These are phyloP conservation scores for Otatea glauca DNA, from an alignment of 176 grass and related monocot species.

Conservation along the genomic window DNA sequence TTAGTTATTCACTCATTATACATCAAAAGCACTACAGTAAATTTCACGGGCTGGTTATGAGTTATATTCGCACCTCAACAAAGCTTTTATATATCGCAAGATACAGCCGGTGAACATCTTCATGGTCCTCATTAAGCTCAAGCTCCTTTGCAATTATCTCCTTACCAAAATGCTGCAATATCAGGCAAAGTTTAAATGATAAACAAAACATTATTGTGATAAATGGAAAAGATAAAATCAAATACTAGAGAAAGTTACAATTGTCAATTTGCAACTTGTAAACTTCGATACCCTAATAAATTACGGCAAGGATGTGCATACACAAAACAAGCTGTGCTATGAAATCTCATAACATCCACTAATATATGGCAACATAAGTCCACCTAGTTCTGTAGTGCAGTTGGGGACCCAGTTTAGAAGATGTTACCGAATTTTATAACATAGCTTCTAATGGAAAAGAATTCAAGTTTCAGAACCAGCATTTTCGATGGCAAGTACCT, in stretches of 20 bases:
- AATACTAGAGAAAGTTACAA: neutral
- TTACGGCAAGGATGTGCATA: neutral
- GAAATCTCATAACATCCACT: neutral
- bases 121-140: slow-evolving; percentile 70
- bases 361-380: neutral
- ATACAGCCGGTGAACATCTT: slow-evolving; percentile 86
- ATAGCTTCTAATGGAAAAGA: slow-evolving; percentile 3
- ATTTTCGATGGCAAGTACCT: slow-evolving; percentile 49
- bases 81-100: slow-evolving; percentile 97
- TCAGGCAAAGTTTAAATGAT: slow-evolving; percentile 1
- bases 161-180: slow-evolving; percentile 85
- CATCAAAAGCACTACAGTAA: neutral
- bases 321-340: neutral
- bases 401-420: neutral
- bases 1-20: neutral
- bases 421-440: neutral
- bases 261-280: neutral
- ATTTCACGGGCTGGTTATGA: neutral
- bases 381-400: neutral
- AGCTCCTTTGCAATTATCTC: slow-evolving; percentile 99
- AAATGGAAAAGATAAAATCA: neutral
- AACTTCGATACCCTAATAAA: neutral
- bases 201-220: slow-evolving; percentile 10
- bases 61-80: slow-evolving; percentile 66
- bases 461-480: slow-evolving; percentile 4